Evolutionary conservation across 257 asterid species (phyloP).

Genomic region (Rauvolfia tetraphylla): DNA sequence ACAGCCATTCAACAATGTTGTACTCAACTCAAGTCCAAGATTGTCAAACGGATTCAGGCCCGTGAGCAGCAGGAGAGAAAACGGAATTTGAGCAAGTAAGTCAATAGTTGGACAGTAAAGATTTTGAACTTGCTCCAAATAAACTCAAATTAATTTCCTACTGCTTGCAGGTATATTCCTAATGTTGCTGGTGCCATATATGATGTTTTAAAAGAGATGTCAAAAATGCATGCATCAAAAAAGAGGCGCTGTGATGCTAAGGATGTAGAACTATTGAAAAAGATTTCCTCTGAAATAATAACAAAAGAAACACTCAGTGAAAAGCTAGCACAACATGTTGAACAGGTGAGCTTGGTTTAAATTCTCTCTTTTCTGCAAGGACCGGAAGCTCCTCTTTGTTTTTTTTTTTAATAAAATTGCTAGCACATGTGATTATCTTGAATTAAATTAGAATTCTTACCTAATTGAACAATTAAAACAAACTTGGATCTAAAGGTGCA

Average conservation of each 20-base stretch:
- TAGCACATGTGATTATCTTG: not conserved
- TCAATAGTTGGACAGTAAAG: slow-evolving; percentile 21
- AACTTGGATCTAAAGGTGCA: not conserved
- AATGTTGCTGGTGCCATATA: slow-evolving; percentile 66
- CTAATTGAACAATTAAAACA: not conserved
- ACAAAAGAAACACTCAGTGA: slow-evolving; percentile 59
- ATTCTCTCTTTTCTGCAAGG: not conserved
- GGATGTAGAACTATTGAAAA: slow-evolving; percentile 64
- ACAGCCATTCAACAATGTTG: slow-evolving; percentile 83
- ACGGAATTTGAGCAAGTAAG: slow-evolving; percentile 76
- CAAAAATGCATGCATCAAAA: slow-evolving; percentile 50
- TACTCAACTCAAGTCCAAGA: slow-evolving; percentile 72
- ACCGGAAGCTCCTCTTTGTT: not conserved
- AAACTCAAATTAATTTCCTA: slow-evolving; percentile 18
- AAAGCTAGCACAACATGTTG: slow-evolving; percentile 83
- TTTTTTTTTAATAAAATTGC: too few species aligned
- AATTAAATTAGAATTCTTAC: not conserved
- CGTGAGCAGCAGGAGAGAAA: slow-evolving; percentile 98
- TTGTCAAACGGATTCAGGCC: slow-evolving; percentile 83
- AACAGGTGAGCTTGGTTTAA: slow-evolving; percentile 45
- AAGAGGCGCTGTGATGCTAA: slow-evolving; percentile 50
- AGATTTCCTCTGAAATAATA: slow-evolving; percentile 46
- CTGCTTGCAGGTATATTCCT: slow-evolving; percentile 68
- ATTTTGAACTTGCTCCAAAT: slow-evolving; percentile 14
- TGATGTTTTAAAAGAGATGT: slow-evolving; percentile 61